phyloP scores from a whole-genome alignment of 129 eudicot genomes.

The Oenanthe sinensis region DNA sequence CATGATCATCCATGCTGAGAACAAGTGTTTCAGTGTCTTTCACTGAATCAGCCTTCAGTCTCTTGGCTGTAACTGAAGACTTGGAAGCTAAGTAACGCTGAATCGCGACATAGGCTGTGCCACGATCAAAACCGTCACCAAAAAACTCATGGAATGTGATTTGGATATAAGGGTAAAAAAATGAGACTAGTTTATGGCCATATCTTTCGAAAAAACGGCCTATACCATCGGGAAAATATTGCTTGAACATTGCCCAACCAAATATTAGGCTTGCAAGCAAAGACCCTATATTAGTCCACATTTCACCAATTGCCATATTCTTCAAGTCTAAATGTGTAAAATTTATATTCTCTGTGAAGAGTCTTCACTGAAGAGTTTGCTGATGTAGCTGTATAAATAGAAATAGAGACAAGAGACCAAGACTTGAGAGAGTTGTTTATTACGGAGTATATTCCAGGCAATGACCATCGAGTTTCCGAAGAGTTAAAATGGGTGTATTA shows the following conservation, averaged over 20 bases:
- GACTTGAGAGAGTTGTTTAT: no score
- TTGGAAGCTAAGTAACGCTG: background rate
- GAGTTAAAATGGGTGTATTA: no score
- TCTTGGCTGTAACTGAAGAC: background rate
- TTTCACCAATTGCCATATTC: background rate
- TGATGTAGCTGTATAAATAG: background rate
- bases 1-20: constrained; percentile 5
- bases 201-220: background rate
- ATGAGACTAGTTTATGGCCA: background rate
- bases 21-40: constrained; percentile 6
- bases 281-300: background rate
- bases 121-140: background rate
- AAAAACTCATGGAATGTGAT: constrained; percentile 2
- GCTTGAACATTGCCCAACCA: background rate
- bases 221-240: background rate
- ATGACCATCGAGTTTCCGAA: no score
- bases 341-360: background rate
- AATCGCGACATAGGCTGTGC: background rate
- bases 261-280: background rate
- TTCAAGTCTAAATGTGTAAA: background rate
- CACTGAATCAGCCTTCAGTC: background rate
- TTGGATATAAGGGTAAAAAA: background rate
- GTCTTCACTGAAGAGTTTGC: background rate
- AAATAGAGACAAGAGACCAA: background rate
- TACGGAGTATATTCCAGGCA: no score